These are phyloP conservation scores for Candida coleopterorum DNA, from an alignment of 805 yeast genomes.

Conservation along the genomic window DNA sequence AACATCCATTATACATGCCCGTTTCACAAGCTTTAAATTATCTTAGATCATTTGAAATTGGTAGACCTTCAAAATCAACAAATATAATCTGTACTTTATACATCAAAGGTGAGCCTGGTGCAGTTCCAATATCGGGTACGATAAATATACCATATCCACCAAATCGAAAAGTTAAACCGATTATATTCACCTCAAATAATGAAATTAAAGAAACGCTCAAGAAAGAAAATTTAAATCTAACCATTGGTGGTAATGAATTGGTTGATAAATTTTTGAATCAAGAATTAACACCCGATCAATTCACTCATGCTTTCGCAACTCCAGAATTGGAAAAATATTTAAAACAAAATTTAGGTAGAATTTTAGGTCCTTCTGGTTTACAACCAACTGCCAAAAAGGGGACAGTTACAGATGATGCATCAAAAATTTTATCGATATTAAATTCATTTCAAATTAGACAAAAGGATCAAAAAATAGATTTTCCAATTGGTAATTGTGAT, in stretches of 20 bases:
- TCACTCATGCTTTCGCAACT: slow-evolving; percentile 79
- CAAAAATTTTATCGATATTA: slow-evolving; percentile 46
- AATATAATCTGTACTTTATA: slow-evolving; percentile 61
- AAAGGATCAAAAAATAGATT: slow-evolving; percentile 50
- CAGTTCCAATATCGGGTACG: slow-evolving; percentile 67
- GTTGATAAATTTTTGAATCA: slow-evolving; percentile 60
- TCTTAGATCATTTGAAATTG: slow-evolving; percentile 86
- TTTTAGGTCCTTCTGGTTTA: slow-evolving; percentile 82
- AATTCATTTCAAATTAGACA: slow-evolving; percentile 81
- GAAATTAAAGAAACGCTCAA: slow-evolving; percentile 47
- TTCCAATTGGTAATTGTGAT: slow-evolving; percentile 73
- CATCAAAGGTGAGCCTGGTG: slow-evolving; percentile 69
- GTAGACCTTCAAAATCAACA: slow-evolving; percentile 67
- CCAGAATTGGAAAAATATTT: slow-evolving; percentile 70
- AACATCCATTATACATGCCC: slow-evolving; percentile 64
- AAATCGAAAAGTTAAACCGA: slow-evolving; percentile 51
- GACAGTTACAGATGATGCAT: slow-evolving; percentile 66
- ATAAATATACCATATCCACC: slow-evolving; percentile 70
- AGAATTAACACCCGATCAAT: slow-evolving; percentile 42
- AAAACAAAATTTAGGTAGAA: slow-evolving; percentile 59
- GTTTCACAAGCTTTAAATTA: slow-evolving; percentile 70
- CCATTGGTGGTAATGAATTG: slow-evolving; percentile 70
- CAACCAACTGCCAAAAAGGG: slow-evolving; percentile 87
- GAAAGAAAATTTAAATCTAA: slow-evolving; percentile 51
- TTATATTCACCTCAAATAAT: slow-evolving; percentile 62